phyloP scores from a whole-genome alignment of 805 yeast genomes.

The Metschnikowia henanensis region DNA sequence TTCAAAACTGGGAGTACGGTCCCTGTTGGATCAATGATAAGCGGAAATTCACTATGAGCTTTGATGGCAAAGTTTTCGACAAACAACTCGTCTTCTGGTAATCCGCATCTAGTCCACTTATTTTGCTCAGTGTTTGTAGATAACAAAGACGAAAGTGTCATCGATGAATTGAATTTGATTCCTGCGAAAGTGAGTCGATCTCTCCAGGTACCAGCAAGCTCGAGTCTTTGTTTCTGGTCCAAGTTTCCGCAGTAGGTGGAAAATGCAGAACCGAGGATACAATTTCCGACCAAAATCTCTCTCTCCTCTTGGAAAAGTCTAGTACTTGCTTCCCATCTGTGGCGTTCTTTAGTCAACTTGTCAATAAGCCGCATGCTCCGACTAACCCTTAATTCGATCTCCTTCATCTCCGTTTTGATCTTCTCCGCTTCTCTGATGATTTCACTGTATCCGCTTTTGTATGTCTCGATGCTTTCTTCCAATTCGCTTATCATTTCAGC shows the following conservation, averaged over 20 bases:
- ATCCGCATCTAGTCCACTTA: conserved; percentile 53
- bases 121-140: conserved; percentile 40
- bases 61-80: conserved; percentile 65
- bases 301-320: conserved; percentile 47
- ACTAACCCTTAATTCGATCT: conserved; percentile 57
- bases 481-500: conserved; percentile 80
- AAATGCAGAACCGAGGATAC: conserved; percentile 62
- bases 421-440: conserved; percentile 78
- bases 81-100: conserved; percentile 58
- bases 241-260: conserved; percentile 58
- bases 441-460: conserved; percentile 66
- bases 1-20: conserved; percentile 41
- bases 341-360: conserved; percentile 63
- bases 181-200: conserved; percentile 30
- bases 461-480: conserved; percentile 63
- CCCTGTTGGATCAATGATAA: conserved; percentile 67
- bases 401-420: conserved; percentile 67
- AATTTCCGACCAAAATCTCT: conserved; percentile 58
- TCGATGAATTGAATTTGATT: conserved; percentile 40
- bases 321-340: conserved; percentile 72
- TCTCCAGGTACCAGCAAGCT: conserved; percentile 37
- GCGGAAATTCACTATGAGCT: conserved; percentile 43
- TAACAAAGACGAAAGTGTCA: conserved; percentile 37
- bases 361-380: conserved; percentile 65
- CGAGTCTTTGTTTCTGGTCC: conserved; percentile 48